A percentile compares a stretch with the other conserved stretches of the same genome.
These are phyloP conservation scores for Coemansia sp. DNA, from an alignment of 192 early-diverging fungal genomes.

Conservation along the genomic window DNA sequence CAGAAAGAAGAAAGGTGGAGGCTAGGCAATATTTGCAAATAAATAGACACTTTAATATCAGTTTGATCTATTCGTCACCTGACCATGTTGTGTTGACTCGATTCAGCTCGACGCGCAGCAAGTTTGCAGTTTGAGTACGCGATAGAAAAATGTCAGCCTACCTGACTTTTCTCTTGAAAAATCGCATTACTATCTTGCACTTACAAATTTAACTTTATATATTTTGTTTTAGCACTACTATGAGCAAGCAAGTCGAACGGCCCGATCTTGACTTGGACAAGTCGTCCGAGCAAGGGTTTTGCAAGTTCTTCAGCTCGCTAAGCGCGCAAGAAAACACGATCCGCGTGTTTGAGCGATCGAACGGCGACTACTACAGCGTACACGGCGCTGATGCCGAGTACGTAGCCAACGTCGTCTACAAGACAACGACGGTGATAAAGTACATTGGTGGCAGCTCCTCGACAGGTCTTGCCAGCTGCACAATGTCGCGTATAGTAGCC, in stretches of 20 bases:
- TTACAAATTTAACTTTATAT: neutral
- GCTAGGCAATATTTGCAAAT: too few relatives aligned
- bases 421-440: constrained; percentile 89
- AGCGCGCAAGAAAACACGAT: constrained; percentile 36
- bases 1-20: too few relatives aligned
- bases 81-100: neutral
- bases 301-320: constrained; percentile 33
- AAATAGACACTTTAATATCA: neutral
- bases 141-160: neutral
- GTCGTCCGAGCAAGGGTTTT: constrained; percentile 46
- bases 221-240: neutral
- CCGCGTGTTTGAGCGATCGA: constrained; percentile 52
- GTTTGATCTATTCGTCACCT: neutral
- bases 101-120: neutral
- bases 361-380: constrained; percentile 79
- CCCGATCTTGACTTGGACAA: constrained; percentile 42
- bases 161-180: neutral
- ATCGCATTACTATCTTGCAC: neutral
- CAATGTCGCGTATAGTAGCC: constrained; percentile 73
- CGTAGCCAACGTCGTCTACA: constrained; percentile 83
- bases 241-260: constrained; percentile 32
- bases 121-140: neutral
- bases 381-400: constrained; percentile 89
- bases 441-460: constrained; percentile 70
- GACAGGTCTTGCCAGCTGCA: constrained; percentile 71